Evolutionary conservation across 2,329 filamentous ascomycete genomes (phyloP).

Genomic region (Amylocarpus encephaloides): DNA sequence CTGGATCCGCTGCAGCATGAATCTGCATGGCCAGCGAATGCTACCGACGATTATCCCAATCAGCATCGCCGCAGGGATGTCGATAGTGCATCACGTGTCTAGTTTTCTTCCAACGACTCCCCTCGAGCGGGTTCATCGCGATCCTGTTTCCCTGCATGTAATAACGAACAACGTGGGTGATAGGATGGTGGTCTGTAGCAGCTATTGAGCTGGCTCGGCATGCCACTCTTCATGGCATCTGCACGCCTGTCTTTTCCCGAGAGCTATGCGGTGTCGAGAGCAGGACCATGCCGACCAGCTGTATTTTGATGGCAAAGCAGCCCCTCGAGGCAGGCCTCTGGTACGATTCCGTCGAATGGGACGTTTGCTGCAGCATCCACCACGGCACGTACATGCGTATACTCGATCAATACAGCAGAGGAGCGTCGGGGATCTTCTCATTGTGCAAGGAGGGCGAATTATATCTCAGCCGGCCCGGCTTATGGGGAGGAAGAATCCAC

Average conservation of each 20-base stretch:
- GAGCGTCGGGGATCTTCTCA: neutral
- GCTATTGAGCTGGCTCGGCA: neutral
- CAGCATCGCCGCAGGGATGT: neutral
- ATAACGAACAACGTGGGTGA: slow-evolving; percentile 12
- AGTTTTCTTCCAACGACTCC: neutral
- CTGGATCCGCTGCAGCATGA: slow-evolving; percentile 4
- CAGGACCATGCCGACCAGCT: neutral
- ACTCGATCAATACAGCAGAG: neutral
- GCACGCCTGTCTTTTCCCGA: neutral
- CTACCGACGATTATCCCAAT: neutral
- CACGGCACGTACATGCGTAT: neutral
- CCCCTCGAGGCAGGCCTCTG: neutral
- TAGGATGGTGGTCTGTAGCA: slow-evolving; percentile 4
- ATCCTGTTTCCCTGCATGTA: slow-evolving; percentile 1
- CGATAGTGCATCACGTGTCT: neutral
- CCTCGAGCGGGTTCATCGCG: neutral
- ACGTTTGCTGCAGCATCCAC: neutral
- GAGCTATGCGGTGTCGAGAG: neutral
- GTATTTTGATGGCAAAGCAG: neutral
- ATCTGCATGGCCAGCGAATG: slow-evolving; percentile 13
- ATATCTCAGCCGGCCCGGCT: neutral
- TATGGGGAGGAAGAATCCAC: neutral
- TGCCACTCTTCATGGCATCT: no score
- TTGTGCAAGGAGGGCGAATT: neutral
- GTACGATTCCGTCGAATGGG: neutral